phyloP scores from a whole-genome alignment of 2,329 filamentous ascomycete species.

The Neonectria faginata region DNA sequence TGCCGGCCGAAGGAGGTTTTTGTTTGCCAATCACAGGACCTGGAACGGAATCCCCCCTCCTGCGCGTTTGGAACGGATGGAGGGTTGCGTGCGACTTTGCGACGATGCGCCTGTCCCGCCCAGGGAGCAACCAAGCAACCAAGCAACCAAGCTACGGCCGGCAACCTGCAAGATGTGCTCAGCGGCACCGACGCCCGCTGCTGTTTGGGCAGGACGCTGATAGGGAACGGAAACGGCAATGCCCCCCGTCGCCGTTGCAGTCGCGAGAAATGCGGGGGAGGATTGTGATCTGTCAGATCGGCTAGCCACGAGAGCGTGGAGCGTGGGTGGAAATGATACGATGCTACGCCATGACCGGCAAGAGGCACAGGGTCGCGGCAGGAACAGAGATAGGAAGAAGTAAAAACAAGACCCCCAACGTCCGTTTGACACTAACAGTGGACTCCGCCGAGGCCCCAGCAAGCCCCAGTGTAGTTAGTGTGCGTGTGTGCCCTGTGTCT shows the following conservation, averaged over 20 bases:
- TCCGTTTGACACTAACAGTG: constrained; percentile 25
- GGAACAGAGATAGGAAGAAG: constrained; percentile 17
- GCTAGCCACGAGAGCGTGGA: constrained; percentile 35
- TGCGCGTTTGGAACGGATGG: constrained; percentile 24
- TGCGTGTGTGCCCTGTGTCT: neutral
- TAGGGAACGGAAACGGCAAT: constrained; percentile 6
- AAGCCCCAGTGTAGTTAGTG: constrained; percentile 1
- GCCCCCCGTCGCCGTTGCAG: constrained; percentile 13
- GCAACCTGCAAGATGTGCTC: constrained; percentile 30
- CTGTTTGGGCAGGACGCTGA: constrained; percentile 21
- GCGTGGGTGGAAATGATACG: constrained; percentile 36
- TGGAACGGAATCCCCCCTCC: neutral
- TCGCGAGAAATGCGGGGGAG: constrained; percentile 43
- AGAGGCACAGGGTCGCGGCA: constrained; percentile 9
- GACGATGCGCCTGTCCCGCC: constrained; percentile 1
- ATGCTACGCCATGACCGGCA: constrained; percentile 33
- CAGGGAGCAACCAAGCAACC: too few relatives aligned
- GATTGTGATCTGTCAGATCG: constrained; percentile 42
- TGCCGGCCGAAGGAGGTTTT: constrained; percentile 25
- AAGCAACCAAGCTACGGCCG: constrained; percentile 24
- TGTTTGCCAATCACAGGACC: constrained; percentile 23
- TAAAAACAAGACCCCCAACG: constrained; percentile 7
- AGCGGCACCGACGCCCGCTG: constrained; percentile 32
- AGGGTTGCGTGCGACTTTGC: neutral
- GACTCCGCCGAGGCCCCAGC: constrained; percentile 13